Evolutionary conservation across 371 early-diverging fungal genomes (phyloP).

Genomic region (Agmasoma carcini): DNA sequence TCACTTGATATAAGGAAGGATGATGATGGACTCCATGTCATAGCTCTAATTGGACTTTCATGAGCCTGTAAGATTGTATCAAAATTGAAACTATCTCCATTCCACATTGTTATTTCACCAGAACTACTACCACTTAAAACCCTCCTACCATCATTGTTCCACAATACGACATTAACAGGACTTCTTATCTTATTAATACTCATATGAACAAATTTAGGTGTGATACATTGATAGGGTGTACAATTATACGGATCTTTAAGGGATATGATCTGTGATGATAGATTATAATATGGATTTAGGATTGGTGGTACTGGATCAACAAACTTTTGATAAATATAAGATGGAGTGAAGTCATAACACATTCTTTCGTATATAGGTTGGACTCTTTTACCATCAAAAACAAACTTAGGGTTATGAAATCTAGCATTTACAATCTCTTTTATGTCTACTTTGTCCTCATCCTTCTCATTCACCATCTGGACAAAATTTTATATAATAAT

Average conservation of each 20-base stretch:
- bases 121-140: conserved; percentile 83
- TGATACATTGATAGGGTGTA: conserved; percentile 60
- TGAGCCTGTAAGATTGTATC: conserved; percentile 86
- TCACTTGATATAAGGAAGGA: conserved; percentile 90
- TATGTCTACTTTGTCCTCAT: conserved; percentile 20
- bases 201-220: conserved; percentile 80
- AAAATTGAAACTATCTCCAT: conserved; percentile 92
- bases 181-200: conserved; percentile 85
- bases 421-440: conserved; percentile 36
- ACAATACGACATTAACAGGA: conserved; percentile 82
- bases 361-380: conserved; percentile 76
- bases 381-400: conserved; percentile 66
- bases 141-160: conserved; percentile 94
- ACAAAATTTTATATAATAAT: no score
- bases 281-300: conserved; percentile 28
- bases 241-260: conserved; percentile 15
- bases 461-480: not conserved
- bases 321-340: conserved; percentile 57
- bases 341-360: conserved; percentile 77
- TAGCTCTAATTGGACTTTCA: conserved; percentile 68
- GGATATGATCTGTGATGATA: conserved; percentile 22
- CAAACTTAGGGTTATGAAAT: conserved; percentile 47
- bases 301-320: conserved; percentile 18
- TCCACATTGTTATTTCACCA: conserved; percentile 98
- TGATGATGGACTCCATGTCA: conserved; percentile 90